Percentiles rank a stretch among this genome's conserved stretches.
phyloP scores from a whole-genome alignment of 306 rosid species.

The Spatholobus suberectus region DNA sequence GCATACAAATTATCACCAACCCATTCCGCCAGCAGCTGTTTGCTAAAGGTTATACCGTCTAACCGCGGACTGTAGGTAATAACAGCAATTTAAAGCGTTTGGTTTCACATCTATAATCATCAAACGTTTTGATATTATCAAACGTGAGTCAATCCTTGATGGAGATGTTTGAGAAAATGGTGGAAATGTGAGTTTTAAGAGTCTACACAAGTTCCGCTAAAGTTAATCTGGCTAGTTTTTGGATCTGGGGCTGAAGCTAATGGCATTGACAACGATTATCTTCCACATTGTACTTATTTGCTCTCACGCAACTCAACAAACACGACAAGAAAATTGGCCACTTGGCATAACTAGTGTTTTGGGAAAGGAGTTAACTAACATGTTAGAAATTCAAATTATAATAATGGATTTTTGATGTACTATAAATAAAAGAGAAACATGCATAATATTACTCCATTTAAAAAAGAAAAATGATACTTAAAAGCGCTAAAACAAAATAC shows the following conservation, averaged over 20 bases:
- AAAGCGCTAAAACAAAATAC: neutral
- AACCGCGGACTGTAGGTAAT: too few species aligned
- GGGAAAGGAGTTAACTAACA: neutral
- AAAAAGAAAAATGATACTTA: neutral
- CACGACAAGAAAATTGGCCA: neutral
- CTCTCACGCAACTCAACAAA: neutral
- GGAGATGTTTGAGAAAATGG: too few species aligned
- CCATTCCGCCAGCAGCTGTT: constrained; percentile 37
- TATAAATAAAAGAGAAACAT: neutral
- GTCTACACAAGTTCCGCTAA: too few species aligned
- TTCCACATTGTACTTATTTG: neutral
- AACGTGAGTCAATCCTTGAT: too few species aligned
- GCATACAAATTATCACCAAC: constrained; percentile 37
- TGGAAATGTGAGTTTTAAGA: too few species aligned
- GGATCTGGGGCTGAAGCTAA: neutral
- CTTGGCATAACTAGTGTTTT: neutral
- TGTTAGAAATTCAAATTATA: neutral
- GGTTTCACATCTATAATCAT: too few species aligned
- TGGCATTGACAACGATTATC: neutral
- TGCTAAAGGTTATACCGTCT: neutral
- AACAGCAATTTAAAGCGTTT: too few species aligned
- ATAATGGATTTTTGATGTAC: neutral
- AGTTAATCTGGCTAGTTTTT: neutral
- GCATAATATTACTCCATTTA: neutral
- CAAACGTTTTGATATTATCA: too few species aligned